Base-by-base conservation (phyloP, 2,329 filamentous ascomycete genomes). In the Colletotrichum musicola region DNA sequence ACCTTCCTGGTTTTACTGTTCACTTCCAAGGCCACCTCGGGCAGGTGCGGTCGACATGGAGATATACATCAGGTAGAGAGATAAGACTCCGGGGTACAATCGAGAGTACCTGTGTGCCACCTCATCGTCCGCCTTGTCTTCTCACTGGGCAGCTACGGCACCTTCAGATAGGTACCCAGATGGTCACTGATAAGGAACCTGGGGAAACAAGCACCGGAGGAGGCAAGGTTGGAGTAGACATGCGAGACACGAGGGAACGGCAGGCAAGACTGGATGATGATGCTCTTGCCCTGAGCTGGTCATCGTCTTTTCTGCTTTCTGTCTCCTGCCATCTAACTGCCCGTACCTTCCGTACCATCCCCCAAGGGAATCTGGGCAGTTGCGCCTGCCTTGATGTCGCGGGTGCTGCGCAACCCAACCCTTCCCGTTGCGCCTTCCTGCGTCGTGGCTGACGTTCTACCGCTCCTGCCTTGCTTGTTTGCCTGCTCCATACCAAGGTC, bases 181-280 rank as follows among this genome's bases (percentile, higher is more conserved):
- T 18, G 30, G 49, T 27, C 42, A 47, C 58, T 61, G 58, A 61
- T 61, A 61, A 61, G 58, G 25, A 61, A 51, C 46, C 47, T 51
- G 58, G 58, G 58, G 58, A 61, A 61, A 27, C 20, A 20, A 50
- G 9, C 30, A 35, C 30, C 18, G 51, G 58, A 61, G 30, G 58
- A n/a, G 40, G 18, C 12, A 58, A 10, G 40, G 42, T 44, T 51
- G 38, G 47, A 61, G 18, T 42, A 51, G 47, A 49, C 44, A 46
- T 16, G 44, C 16, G 18, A 49, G 46, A 22, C n/a, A 49, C 6
- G 40, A 49, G 46, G 46, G 44, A 16, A 49, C n/a, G 46, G 20
- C 46, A 20, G 46, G 10, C n/a, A 35, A 3, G 30, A 35, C 30
- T 35, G 30, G 30, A 35, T 35, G 30, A 35, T 35, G 30, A 35